Percentiles rank a stretch among this genome's conserved stretches.
Conservation (phyloP, 768 basidiomycete genomes). For the Gautieria morchelliformis region DNA sequence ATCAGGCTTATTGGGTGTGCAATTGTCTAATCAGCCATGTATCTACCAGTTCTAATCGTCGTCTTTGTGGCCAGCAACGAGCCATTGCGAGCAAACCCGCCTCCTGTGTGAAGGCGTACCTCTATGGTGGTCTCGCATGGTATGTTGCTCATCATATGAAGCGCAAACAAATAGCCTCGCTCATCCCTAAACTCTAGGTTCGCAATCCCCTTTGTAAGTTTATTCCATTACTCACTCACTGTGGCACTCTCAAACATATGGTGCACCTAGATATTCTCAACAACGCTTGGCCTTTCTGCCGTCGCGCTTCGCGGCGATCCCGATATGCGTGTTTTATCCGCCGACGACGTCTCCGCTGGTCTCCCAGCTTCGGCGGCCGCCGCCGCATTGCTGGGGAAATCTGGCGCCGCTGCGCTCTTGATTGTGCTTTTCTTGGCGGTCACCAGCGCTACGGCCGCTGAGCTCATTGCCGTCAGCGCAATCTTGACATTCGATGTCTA, state of each 20-base stretch:
- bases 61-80: slow-evolving; percentile 40
- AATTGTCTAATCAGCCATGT: background rate
- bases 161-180: background rate
- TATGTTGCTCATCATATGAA: slow-evolving; percentile 18
- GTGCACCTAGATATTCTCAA: slow-evolving; percentile 48
- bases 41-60: background rate
- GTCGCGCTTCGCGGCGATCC: slow-evolving; percentile 61
- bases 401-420: slow-evolving; percentile 71
- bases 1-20: slow-evolving; percentile 65
- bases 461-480: slow-evolving; percentile 84
- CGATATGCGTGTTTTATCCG: slow-evolving; percentile 32
- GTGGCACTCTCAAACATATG: background rate
- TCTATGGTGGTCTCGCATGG: slow-evolving; percentile 87
- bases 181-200: slow-evolving; percentile 37
- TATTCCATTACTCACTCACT: background rate
- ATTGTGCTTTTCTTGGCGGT: slow-evolving; percentile 82
- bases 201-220: slow-evolving; percentile 59
- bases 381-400: slow-evolving; percentile 67
- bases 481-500: slow-evolving; percentile 81
- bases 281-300: slow-evolving; percentile 79
- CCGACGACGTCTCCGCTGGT: slow-evolving; percentile 76
- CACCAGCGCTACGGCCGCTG: slow-evolving; percentile 77
- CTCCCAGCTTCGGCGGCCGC: slow-evolving; percentile 81
- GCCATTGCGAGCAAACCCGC: slow-evolving; percentile 82
- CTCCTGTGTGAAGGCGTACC: slow-evolving; percentile 83